Evolutionary conservation across 352 stramenopile genomes (phyloP), one percentile per base, ranked within the genome.

Genomic region (Phytophthora kernoviae): DNA sequence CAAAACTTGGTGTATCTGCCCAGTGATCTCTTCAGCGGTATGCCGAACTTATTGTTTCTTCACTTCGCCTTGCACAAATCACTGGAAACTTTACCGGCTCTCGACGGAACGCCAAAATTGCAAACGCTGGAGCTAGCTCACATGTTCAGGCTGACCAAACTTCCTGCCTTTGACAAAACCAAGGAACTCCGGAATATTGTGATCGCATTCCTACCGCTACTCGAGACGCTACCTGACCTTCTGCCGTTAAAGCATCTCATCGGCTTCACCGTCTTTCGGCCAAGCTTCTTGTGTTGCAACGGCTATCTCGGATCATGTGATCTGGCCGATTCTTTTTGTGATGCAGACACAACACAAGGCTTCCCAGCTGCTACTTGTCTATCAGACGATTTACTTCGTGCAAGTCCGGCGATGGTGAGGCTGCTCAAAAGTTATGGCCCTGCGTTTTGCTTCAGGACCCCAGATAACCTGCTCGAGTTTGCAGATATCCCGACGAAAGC

Each of bases 231-330:
- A 21, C 67, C 67, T 7, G 58, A 78, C 14, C 24, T 79, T 8
- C 18, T 45, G 0, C 41, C 50, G 1, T 44, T 70, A 11, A 62
- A 22, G 15, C 30, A 63, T 5, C 43, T 77, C 4, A 24, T 54
- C 5, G 52, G 61, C 1, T 52, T 82, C 4, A 34, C 45, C 0
- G 20, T 79, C 6, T 65, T 58, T 24, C 46, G 34, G 0, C 54
- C 10, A 7, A 73, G 32, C n/a, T 56, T 48, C 6, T 11, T 73
- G 10, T 79, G 73, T 37, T 82, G 70, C 58, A 73, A 79, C 26
- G 73, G 73, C 0, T 66, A 62, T 40, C 18, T 77, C 10, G 51
- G 72, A 7, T 8, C 22, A 0, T 81, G 72, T 17, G 53, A 79
- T n/a, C 36, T 77, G 9, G 53, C 18, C 2, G 24, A 53, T 10